A percentile compares a stretch with the other conserved stretches of the same genome.
Conservation (phyloP, 768 basidiomycete species). For the Mycena sanguinolenta region DNA sequence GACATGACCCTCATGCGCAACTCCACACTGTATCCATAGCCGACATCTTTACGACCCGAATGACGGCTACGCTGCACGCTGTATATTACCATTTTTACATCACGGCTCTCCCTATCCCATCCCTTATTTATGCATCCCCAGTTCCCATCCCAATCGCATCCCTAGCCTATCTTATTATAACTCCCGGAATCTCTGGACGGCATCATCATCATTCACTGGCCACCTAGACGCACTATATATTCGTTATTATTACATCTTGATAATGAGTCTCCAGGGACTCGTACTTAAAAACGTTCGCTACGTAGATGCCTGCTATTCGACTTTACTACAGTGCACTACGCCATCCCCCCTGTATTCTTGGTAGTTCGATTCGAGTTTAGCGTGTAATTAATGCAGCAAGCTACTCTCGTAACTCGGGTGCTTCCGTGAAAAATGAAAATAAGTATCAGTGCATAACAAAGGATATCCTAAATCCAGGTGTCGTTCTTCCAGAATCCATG, state of each 20-base stretch:
- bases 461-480: neutral
- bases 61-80: conserved; percentile 28
- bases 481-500: too few relatives aligned
- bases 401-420: neutral
- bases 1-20: conserved; percentile 14
- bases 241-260: conserved; percentile 28
- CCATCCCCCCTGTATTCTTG: neutral
- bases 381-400: neutral
- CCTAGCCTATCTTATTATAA: conserved; percentile 10
- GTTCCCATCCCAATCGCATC: conserved; percentile 6
- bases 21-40: conserved; percentile 27
- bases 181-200: conserved; percentile 8
- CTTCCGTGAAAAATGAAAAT: neutral
- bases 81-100: conserved; percentile 27
- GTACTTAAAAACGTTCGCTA: neutral
- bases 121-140: neutral
- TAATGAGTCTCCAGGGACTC: conserved; percentile 29
- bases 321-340: neutral
- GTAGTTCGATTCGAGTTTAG: neutral
- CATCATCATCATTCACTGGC: neutral
- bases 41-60: conserved; percentile 29
- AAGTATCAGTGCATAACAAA: neutral
- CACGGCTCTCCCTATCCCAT: neutral
- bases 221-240: conserved; percentile 5
- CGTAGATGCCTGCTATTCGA: conserved; percentile 4